Conservation (phyloP, 768 basidiomycete species). For the Sporobolomyces pararoseus region DNA sequence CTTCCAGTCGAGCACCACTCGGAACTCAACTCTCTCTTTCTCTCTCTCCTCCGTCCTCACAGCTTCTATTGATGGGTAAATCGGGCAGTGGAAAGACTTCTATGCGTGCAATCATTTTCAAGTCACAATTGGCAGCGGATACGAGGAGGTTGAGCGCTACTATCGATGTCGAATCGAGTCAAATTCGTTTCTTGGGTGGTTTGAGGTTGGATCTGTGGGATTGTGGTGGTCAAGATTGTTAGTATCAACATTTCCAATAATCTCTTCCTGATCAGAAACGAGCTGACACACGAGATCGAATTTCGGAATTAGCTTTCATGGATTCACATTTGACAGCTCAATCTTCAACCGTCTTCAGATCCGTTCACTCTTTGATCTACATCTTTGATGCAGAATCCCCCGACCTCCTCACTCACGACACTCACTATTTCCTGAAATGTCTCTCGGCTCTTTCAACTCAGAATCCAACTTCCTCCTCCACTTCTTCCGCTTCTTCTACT, state of each 20-base stretch:
- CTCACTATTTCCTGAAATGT: constrained; percentile 88
- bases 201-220: constrained; percentile 97
- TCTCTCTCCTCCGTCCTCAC: neutral
- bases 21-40: neutral
- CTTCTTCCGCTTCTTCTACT: neutral
- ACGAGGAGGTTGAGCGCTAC: constrained; percentile 91
- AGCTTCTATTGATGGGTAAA: constrained; percentile 98
- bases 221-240: constrained; percentile 88
- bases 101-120: constrained; percentile 98
- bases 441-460: constrained; percentile 68
- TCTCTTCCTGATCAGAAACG: too few relatives aligned
- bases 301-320: constrained; percentile 68
- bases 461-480: constrained; percentile 15
- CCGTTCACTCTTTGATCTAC: constrained; percentile 96
- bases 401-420: constrained; percentile 72
- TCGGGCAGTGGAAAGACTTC: constrained; percentile 72
- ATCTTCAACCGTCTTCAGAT: constrained; percentile 88
- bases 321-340: constrained; percentile 90
- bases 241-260: neutral
- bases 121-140: constrained; percentile 87
- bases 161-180: constrained; percentile 95
- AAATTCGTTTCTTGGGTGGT: constrained; percentile 93
- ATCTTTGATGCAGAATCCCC: constrained; percentile 91
- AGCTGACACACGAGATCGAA: neutral
- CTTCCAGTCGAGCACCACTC: neutral